Evolutionary conservation across 192 early-diverging fungal species (phyloP), one percentile per base, ranked within the genome.

Genomic region (Coemansia sp.): DNA sequence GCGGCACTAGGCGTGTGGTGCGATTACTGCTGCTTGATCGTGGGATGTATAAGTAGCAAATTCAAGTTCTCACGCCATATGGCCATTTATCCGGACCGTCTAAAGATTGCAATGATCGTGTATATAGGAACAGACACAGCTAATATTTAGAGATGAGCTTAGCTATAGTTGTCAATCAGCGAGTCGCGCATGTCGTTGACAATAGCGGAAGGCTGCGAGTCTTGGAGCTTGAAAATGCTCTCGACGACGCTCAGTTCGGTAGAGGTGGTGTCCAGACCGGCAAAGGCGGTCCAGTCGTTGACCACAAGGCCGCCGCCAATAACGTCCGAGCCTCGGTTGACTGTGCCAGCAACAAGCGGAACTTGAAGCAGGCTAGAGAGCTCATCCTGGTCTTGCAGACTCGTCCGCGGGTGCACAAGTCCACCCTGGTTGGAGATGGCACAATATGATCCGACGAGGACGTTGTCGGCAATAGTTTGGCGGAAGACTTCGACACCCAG

Each of bases 271-370:
- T 98, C 98, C 74, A 97, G 75, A 55, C 97, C 97, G 27, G 95
- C 93, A 87, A 98, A 98, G 8, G 97, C 97, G 64, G 87, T 87
- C 95, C 95, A 99, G 73, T 99, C 97, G 78, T 99, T 99, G 61
- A 99, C 97, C 27, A 99, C 94, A 68, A 95, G 86, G 34, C 97
- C 97, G 38, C 90, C 95, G 41, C 97, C 97, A 84, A 99, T 95
- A 48, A 96, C 88, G 78, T 98, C 95, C 6, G 94, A 96, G 85
- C 98, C 98, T 64, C 98, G 91, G 87, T 99, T 99, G 48, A 99
- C 92, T 0, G 97, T 99, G 67, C 97, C 97, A 29, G 97, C 96
- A n/a, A 94, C 95, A 14, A 97, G 85, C 12, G 97, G 97, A 62
- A 99, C 90, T 84, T 99, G 97, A 55, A 99, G 87, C 61, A 99